These are phyloP conservation scores for Stenocarpella maydis DNA, from an alignment of 2,329 filamentous ascomycete genomes.

Conservation along the genomic window DNA sequence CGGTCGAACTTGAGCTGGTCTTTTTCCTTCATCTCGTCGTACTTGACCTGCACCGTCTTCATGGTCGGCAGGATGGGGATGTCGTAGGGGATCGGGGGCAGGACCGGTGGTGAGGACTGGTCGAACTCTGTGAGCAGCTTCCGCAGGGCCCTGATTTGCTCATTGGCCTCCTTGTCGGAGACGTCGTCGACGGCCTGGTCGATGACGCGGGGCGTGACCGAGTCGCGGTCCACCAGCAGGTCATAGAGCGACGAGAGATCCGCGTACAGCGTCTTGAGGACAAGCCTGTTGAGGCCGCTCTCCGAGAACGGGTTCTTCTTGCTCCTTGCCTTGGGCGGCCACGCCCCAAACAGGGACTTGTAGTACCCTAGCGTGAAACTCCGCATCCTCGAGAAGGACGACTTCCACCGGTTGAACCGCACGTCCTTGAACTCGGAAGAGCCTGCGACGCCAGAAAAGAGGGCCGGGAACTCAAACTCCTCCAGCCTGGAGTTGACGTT, in stretches of 20 bases:
- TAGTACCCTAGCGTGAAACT: constrained; percentile 76
- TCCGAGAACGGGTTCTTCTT: constrained; percentile 93
- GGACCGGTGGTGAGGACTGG: constrained; percentile 84
- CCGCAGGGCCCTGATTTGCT: constrained; percentile 74
- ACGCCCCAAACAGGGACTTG: constrained; percentile 68
- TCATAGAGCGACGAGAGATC: constrained; percentile 91
- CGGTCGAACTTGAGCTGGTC: constrained; percentile 77
- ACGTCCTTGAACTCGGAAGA: constrained; percentile 82
- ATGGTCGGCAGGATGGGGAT: constrained; percentile 79
- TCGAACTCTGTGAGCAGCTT: constrained; percentile 89
- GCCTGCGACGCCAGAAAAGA: constrained; percentile 88
- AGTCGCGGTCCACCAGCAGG: constrained; percentile 80
- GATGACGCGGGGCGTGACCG: constrained; percentile 79
- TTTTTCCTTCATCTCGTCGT: constrained; percentile 71
- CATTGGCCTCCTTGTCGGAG: constrained; percentile 54
- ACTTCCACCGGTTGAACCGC: constrained; percentile 85
- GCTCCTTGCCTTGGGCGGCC: constrained; percentile 90
- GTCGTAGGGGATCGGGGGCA: constrained; percentile 92
- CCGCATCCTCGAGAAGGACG: constrained; percentile 77
- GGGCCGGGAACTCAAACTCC: constrained; percentile 88
- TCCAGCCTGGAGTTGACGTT: constrained; percentile 78
- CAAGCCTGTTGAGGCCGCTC: constrained; percentile 84
- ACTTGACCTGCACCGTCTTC: constrained; percentile 70
- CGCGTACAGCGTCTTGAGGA: constrained; percentile 82
- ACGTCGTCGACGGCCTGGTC: constrained; percentile 67